These are phyloP conservation scores for Myriosclerotinia curreyana DNA, from an alignment of 2,329 filamentous ascomycete genomes.

Conservation along the genomic window DNA sequence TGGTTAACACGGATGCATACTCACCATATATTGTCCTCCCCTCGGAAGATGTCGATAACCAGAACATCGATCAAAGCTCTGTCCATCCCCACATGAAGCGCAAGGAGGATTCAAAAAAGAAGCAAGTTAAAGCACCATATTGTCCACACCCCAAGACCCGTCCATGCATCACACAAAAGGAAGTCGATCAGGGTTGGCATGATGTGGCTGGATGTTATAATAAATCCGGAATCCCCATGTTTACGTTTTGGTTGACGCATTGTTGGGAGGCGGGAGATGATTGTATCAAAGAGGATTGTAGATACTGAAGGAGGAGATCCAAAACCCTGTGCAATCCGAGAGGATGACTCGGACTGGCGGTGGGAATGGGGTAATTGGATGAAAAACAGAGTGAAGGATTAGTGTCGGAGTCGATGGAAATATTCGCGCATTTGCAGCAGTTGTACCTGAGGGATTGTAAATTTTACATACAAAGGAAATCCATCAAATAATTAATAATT, in stretches of 20 bases:
- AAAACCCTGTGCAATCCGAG: too few species aligned
- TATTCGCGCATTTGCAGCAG: too few species aligned
- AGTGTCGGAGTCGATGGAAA: too few species aligned
- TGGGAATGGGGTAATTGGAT: too few species aligned
- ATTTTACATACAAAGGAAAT: too few species aligned
- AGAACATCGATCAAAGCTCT: neutral
- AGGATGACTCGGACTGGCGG: too few species aligned
- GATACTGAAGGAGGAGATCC: neutral
- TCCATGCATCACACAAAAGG: slow-evolving; percentile 9
- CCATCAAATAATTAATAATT: too few species aligned
- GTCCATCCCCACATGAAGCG: neutral
- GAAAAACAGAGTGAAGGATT: too few species aligned
- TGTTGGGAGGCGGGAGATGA: slow-evolving; percentile 5
- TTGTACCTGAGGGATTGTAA: too few species aligned
- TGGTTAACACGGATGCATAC: neutral
- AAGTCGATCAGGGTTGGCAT: slow-evolving; percentile 13
- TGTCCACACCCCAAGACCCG: neutral
- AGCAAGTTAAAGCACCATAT: neutral
- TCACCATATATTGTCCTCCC: neutral
- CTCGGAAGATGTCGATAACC: neutral
- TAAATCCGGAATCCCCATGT: neutral
- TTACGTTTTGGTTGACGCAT: neutral
- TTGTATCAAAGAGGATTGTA: slow-evolving; percentile 5
- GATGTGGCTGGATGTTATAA: neutral
- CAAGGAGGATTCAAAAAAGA: neutral